A percentile compares a stretch with the other conserved stretches of the same genome.
phyloP scores from a whole-genome alignment of 257 asterid genomes.

The Leonotis leonurus region DNA sequence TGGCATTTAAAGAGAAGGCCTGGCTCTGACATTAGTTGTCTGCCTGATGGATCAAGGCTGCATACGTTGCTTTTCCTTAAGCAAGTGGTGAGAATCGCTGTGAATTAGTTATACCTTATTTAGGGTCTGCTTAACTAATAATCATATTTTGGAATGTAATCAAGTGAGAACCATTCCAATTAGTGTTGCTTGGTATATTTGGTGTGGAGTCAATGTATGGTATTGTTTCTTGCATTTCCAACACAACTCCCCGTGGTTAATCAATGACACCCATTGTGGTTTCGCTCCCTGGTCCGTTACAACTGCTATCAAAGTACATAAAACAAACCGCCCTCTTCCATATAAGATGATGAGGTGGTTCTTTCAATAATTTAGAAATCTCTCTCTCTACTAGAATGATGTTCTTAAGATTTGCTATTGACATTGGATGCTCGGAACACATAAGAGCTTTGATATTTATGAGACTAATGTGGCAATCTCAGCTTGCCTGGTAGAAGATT shows the following conservation, averaged over 20 bases:
- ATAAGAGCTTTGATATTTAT: background rate
- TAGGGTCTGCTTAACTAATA: background rate
- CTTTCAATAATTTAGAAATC: background rate
- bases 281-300: background rate
- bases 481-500: background rate
- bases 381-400: background rate
- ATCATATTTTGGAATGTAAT: background rate
- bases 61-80: background rate
- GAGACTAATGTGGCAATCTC: background rate
- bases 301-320: background rate
- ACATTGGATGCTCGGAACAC: background rate
- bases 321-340: background rate
- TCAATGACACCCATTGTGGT: background rate
- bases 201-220: background rate
- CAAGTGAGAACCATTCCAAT: background rate
- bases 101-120: background rate
- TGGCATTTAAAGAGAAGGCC: background rate
- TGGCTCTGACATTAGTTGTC: background rate
- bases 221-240: background rate
- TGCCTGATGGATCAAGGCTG: background rate
- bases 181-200: background rate
- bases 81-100: background rate
- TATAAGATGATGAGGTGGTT: background rate
- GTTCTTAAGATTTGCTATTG: background rate
- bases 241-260: background rate